A percentile compares a stretch with the other conserved stretches of the same genome.
Evolutionary conservation across 1,139 yeast species (phyloP).

Genomic region (Wickerhamomyces sp.): DNA sequence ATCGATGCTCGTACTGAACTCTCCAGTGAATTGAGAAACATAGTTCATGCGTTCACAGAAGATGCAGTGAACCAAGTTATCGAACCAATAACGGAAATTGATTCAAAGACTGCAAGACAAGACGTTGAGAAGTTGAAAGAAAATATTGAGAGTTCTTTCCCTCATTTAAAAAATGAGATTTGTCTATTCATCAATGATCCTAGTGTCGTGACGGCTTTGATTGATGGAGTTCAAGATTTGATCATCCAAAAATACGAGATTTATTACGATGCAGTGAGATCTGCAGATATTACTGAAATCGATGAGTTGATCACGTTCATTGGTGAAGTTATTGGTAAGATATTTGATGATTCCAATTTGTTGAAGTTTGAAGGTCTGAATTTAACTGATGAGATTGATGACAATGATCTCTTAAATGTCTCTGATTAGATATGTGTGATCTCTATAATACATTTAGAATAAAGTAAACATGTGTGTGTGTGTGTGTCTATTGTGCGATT

Average conservation of each 20-base stretch:
- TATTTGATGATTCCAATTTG: conserved; percentile 21
- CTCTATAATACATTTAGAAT: too few relatives aligned
- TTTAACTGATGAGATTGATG: conserved; percentile 4
- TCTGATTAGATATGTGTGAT: conserved; percentile 2
- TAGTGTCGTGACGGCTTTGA: conserved; percentile 42
- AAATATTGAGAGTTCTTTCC: conserved; percentile 46
- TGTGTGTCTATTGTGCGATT: too few relatives aligned
- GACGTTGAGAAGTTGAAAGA: conserved; percentile 41
- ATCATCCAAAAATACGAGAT: conserved; percentile 43
- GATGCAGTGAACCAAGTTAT: conserved; percentile 33
- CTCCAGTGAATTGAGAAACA: conserved; percentile 63
- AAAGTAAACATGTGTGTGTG: too few relatives aligned
- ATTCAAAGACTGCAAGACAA: conserved; percentile 22
- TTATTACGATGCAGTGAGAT: conserved; percentile 33
- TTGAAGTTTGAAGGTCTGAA: conserved; percentile 2
- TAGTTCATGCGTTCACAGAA: conserved; percentile 60
- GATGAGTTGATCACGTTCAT: conserved; percentile 50
- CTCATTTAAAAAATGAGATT: conserved; percentile 50
- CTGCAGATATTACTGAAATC: conserved; percentile 46
- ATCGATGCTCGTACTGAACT: conserved; percentile 79
- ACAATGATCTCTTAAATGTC: conserved; percentile 3
- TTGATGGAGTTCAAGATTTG: conserved; percentile 57
- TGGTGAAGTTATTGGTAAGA: conserved; percentile 35
- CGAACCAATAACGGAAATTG: conserved; percentile 10
- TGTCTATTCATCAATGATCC: conserved; percentile 39